Percentiles rank a stretch among this genome's conserved stretches.
Evolutionary conservation across 441 rosid species (phyloP).

Genomic region (Erodium chrysanthum): DNA sequence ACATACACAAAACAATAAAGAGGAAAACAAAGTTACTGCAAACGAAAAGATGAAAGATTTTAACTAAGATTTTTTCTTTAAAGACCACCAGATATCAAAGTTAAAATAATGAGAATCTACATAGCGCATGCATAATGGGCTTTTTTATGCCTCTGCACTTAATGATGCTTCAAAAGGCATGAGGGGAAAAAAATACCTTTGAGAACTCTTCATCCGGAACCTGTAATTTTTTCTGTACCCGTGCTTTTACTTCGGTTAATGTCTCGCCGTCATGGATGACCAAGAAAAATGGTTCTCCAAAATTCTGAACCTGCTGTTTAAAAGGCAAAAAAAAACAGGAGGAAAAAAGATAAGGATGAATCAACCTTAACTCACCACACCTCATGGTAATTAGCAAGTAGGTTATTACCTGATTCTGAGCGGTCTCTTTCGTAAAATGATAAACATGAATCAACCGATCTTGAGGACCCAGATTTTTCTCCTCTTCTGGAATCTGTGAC

Average conservation of each 20-base stretch:
- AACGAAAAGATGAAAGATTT: neutral
- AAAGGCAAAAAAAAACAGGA: slow-evolving; percentile 2
- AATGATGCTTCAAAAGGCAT: neutral
- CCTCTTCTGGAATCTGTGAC: slow-evolving; percentile 63
- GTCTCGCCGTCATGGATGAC: slow-evolving; percentile 57
- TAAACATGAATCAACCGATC: slow-evolving; percentile 60
- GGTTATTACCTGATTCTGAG: slow-evolving; percentile 53
- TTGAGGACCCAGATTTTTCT: slow-evolving; percentile 58
- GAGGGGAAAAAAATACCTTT: slow-evolving; percentile 30
- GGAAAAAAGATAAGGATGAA: neutral
- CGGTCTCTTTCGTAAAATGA: slow-evolving; percentile 53
- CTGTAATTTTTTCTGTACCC: slow-evolving; percentile 56
- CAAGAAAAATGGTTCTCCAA: slow-evolving; percentile 66
- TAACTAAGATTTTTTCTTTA: neutral
- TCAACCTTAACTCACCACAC: neutral
- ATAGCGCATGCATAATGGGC: neutral
- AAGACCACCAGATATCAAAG: neutral
- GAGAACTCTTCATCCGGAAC: slow-evolving; percentile 59
- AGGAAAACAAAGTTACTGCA: neutral
- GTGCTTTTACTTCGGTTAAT: slow-evolving; percentile 46
- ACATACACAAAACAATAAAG: slow-evolving; percentile 6
- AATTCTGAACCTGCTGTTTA: slow-evolving; percentile 47
- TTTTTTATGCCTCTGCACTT: neutral
- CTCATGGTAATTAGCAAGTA: slow-evolving; percentile 9
- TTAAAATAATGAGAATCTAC: neutral